A percentile compares a stretch with the other conserved stretches of the same genome.
phyloP scores from a whole-genome alignment of 352 stramenopile species.

The Lagenidium sp. region DNA sequence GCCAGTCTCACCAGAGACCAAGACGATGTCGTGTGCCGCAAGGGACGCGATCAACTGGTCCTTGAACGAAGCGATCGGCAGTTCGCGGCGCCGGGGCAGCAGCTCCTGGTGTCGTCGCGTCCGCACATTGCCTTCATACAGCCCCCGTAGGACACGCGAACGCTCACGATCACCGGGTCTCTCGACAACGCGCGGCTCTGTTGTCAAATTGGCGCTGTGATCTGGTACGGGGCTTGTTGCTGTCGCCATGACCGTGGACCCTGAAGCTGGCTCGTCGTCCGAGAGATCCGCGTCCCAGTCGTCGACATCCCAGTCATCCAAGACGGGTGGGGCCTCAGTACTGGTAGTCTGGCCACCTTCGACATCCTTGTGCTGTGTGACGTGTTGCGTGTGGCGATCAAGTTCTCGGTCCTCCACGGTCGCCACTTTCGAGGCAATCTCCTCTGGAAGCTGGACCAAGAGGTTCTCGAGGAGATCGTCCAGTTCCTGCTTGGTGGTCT shows the following conservation, averaged over 20 bases:
- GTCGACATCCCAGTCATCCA: conserved; percentile 40
- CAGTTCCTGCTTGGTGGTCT: conserved; percentile 33
- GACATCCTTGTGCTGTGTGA: background rate
- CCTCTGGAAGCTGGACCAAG: conserved; percentile 30
- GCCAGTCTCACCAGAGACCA: conserved; percentile 94
- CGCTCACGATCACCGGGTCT: background rate
- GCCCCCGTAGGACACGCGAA: conserved; percentile 3
- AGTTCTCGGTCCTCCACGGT: background rate
- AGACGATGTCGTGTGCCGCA: conserved; percentile 78
- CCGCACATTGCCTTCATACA: conserved; percentile 5
- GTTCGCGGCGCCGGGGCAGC: conserved; percentile 26
- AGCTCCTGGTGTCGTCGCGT: conserved; percentile 17
- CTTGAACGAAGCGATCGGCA: conserved; percentile 80
- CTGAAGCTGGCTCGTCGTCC: no score
- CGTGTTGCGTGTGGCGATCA: background rate
- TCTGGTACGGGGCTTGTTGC: background rate
- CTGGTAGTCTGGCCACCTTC: no score
- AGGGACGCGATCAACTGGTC: conserved; percentile 77
- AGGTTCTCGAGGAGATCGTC: conserved; percentile 45
- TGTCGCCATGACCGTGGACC: background rate
- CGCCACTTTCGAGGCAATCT: conserved; percentile 17
- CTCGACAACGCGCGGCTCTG: background rate
- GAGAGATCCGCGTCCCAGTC: conserved; percentile 66
- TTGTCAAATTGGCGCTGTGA: background rate
- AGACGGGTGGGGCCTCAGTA: no score